Evolutionary conservation across 2,329 filamentous ascomycete species (phyloP).

Genomic region (Stagonosporopsis vannaccii): DNA sequence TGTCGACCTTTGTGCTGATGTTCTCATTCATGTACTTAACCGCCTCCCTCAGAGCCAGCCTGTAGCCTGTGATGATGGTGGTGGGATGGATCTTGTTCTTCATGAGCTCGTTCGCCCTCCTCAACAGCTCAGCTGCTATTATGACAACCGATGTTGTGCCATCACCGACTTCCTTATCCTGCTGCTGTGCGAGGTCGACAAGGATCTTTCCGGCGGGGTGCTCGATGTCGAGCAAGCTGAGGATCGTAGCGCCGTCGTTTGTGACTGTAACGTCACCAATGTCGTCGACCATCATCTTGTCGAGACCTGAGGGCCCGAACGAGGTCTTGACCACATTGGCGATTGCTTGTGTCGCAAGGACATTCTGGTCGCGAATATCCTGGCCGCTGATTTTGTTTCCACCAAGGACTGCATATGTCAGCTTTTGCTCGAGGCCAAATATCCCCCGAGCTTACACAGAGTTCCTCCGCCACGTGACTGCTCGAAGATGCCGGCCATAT

Average conservation of each 20-base stretch:
- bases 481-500: constrained; percentile 96
- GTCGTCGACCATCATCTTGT: constrained; percentile 99
- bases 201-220: constrained; percentile 98
- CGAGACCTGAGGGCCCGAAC: constrained; percentile 93
- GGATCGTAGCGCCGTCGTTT: constrained; percentile 97
- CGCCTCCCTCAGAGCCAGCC: constrained; percentile 91
- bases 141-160: constrained; percentile 97
- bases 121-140: constrained; percentile 93
- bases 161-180: constrained; percentile 98
- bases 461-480: constrained; percentile 91
- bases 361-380: constrained; percentile 98
- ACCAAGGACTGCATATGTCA: constrained; percentile 72
- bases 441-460: constrained; percentile 68
- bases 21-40: constrained; percentile 99
- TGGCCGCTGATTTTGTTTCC: constrained; percentile 96
- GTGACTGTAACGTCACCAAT: constrained; percentile 99
- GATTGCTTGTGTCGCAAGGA: constrained; percentile 94
- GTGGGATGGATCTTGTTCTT: constrained; percentile 99
- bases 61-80: constrained; percentile 98
- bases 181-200: constrained; percentile 95
- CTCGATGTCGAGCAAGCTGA: constrained; percentile 93
- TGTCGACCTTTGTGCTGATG: constrained; percentile 93
- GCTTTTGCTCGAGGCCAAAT: constrained; percentile 9
- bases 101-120: constrained; percentile 96
- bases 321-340: constrained; percentile 99